Evolutionary conservation across 2,329 filamentous ascomycete genomes (phyloP).

Genomic region (Didymella sp.): DNA sequence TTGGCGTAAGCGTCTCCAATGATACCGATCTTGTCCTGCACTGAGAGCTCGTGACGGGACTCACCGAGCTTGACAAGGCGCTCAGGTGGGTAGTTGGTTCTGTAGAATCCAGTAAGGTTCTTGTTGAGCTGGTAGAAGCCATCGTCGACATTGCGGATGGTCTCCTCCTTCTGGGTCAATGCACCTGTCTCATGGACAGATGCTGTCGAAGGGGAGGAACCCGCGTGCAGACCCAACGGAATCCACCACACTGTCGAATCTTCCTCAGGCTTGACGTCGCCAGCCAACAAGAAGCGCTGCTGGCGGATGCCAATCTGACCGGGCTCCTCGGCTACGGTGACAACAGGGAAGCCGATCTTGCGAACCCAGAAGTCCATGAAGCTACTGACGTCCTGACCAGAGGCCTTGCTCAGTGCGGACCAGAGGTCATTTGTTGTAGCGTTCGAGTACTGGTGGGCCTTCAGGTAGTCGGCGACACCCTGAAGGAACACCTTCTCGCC

Average conservation of each 20-base stretch:
- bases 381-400: constrained; percentile 80
- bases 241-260: constrained; percentile 96
- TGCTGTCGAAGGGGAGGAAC: constrained; percentile 61
- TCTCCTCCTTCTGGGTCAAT: constrained; percentile 78
- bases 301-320: constrained; percentile 84
- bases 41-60: constrained; percentile 76
- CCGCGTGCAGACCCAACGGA: constrained; percentile 83
- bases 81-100: constrained; percentile 89
- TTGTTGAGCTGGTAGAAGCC: constrained; percentile 95
- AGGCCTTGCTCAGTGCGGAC: constrained; percentile 85
- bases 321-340: constrained; percentile 83
- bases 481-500: constrained; percentile 87
- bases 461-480: constrained; percentile 89
- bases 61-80: constrained; percentile 81
- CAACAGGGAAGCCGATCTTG: constrained; percentile 91
- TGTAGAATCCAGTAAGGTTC: constrained; percentile 86
- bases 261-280: constrained; percentile 89
- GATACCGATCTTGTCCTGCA: constrained; percentile 91
- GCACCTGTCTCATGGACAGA: constrained; percentile 69
- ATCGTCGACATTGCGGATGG: constrained; percentile 74
- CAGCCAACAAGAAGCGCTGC: constrained; percentile 87
- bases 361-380: constrained; percentile 97
- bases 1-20: constrained; percentile 89
- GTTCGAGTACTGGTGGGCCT: constrained; percentile 85
- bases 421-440: constrained; percentile 92